A percentile compares a stretch with the other conserved stretches of the same genome.
Conservation (phyloP, 768 basidiomycete genomes). For the Mycena filopes region DNA sequence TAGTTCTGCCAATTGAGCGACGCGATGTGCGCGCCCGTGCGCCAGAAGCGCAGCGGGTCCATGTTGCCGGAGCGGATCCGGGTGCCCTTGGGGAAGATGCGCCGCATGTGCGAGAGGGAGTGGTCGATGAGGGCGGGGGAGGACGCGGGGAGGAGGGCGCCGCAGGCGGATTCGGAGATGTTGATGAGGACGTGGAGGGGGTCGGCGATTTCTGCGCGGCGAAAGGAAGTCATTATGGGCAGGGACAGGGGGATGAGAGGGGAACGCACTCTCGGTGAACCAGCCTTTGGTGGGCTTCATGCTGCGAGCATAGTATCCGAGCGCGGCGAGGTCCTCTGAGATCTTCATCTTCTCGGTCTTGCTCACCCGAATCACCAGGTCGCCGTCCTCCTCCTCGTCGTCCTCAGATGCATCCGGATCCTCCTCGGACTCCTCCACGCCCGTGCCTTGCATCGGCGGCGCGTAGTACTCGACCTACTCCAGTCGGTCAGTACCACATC, state of each 20-base stretch:
- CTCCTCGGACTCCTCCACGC: conserved; percentile 5
- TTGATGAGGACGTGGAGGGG: conserved; percentile 68
- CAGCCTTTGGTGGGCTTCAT: conserved; percentile 68
- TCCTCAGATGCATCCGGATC: conserved; percentile 36
- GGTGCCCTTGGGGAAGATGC: conserved; percentile 68
- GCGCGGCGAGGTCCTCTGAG: conserved; percentile 60
- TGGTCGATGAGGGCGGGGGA: conserved; percentile 53
- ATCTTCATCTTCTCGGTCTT: conserved; percentile 46
- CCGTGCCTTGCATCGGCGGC: conserved; percentile 38
- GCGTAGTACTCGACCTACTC: conserved; percentile 67
- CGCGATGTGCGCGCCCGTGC: conserved; percentile 65
- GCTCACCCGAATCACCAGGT: conserved; percentile 27
- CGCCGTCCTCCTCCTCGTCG: conserved; percentile 41
- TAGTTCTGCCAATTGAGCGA: conserved; percentile 74
- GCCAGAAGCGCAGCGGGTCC: conserved; percentile 63
- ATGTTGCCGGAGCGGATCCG: conserved; percentile 67
- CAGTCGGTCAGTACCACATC: background rate
- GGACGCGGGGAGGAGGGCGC: conserved; percentile 51
- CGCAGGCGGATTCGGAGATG: conserved; percentile 63
- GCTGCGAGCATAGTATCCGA: conserved; percentile 71
- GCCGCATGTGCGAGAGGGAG: conserved; percentile 56
- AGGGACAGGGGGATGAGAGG: background rate
- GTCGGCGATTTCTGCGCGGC: conserved; percentile 46
- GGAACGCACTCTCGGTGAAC: conserved; percentile 50
- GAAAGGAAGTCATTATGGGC: background rate